A percentile compares a stretch with the other conserved stretches of the same genome.
phyloP scores from a whole-genome alignment of 2,329 filamentous ascomycete species.

The Colletotrichum incanum region DNA sequence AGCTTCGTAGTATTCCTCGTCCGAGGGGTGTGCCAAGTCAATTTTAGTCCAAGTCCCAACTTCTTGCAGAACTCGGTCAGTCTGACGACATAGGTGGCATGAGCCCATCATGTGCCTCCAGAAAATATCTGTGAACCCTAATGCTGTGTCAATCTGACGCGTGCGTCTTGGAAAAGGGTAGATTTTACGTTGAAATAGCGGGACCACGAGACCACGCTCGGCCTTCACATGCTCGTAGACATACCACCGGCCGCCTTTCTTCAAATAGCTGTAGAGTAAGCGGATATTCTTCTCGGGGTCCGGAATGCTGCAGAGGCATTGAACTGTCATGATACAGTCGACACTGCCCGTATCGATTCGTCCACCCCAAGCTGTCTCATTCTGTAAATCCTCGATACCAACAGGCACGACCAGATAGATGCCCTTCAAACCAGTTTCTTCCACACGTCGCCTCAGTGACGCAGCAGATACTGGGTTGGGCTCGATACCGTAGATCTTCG shows the following conservation, averaged over 20 bases:
- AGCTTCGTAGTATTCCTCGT: conserved; percentile 9
- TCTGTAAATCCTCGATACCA: conserved; percentile 65
- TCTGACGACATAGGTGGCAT: conserved; percentile 1
- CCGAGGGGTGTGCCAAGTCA: conserved; percentile 6
- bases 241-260: conserved; percentile 67
- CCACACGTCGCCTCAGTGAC: conserved; percentile 57
- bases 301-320: conserved; percentile 69
- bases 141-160: background rate
- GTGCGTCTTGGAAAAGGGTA: conserved; percentile 6
- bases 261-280: conserved; percentile 64
- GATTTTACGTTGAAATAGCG: conserved; percentile 58
- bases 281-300: conserved; percentile 62
- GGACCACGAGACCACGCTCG: conserved; percentile 52
- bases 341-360: conserved; percentile 58
- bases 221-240: conserved; percentile 66
- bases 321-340: conserved; percentile 66
- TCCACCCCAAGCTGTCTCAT: conserved; percentile 50
- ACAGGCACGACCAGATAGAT: conserved; percentile 69
- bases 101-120: conserved; percentile 53
- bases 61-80: background rate
- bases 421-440: conserved; percentile 60
- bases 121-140: conserved; percentile 59
- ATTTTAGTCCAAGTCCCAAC: conserved; percentile 15
- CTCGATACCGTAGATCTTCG: conserved; percentile 74
- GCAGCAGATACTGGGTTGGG: conserved; percentile 67